Evolutionary conservation across 306 rosid genomes (phyloP).

Genomic region (Prunus fruticosa): DNA sequence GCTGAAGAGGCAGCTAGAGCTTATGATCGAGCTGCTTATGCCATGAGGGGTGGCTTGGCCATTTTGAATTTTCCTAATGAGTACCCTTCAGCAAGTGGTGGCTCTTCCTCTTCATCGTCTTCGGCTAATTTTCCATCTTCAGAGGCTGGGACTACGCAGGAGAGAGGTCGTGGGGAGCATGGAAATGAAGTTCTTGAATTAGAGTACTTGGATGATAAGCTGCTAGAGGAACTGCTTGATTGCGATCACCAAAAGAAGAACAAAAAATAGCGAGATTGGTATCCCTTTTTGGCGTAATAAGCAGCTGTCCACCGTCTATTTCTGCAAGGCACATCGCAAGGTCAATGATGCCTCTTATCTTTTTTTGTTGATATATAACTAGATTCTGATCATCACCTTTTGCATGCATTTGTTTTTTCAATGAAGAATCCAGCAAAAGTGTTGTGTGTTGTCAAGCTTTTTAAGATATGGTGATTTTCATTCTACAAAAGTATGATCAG

Average conservation of each 20-base stretch:
- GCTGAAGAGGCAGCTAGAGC: conserved; percentile 98
- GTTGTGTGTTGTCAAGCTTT: not conserved
- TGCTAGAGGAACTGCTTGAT: conserved; percentile 85
- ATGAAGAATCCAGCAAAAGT: conserved; percentile 4
- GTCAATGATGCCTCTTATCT: conserved; percentile 4
- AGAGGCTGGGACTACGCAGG: conserved; percentile 11
- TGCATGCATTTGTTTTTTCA: conserved; percentile 6
- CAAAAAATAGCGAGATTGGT: conserved; percentile 6
- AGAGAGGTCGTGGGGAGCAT: not conserved
- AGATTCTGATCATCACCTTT: conserved; percentile 12
- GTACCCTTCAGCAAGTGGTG: conserved; percentile 30
- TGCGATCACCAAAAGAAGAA: conserved; percentile 41
- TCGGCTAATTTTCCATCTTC: conserved; percentile 31
- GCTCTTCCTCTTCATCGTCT: conserved; percentile 25
- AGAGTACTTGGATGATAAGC: conserved; percentile 68
- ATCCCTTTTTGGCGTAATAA: not conserved
- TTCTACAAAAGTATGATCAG: not conserved
- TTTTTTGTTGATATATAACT: not conserved
- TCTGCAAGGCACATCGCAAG: not conserved
- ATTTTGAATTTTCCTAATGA: conserved; percentile 79
- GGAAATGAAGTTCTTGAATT: conserved; percentile 61
- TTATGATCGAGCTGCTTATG: conserved; percentile 80
- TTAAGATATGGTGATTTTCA: not conserved
- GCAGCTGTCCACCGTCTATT: not conserved
- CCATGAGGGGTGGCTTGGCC: conserved; percentile 84